Base-by-base conservation (phyloP, 2,329 filamentous ascomycete genomes). In the Clonostachys chloroleuca region DNA sequence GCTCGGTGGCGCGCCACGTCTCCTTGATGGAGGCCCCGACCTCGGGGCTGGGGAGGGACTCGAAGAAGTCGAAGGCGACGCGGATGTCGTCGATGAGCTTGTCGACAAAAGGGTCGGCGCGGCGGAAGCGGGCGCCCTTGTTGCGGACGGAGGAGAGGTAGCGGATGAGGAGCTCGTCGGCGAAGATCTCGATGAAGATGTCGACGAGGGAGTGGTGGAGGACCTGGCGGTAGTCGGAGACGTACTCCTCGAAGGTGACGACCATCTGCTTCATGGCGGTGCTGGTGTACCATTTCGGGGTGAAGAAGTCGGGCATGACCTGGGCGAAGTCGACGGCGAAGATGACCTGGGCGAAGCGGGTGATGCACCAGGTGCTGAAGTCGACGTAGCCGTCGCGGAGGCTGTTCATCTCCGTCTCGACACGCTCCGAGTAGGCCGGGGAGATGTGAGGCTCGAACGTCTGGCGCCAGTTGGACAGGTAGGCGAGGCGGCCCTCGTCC, bases 371-470 rank as follows among this genome's bases (percentile, higher is more conserved):
- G 6, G 92, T 96, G 58, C 89, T 90, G 49, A 96, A 81, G 70
- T 99, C 94, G 45, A 99, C 89, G 67, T 97, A 99, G 54, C 89
- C 90, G 66, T 96, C 90, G 43, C 88, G 86, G 39, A 97, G 79
- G 35, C 78, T 70, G 18, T 85, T 82, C 42, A 95, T 74, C 59
- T 96, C 91, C 34, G 75, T 71, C 34, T 84, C 81, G 43, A 87
- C 85, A 46, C 86, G 81, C 54, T 89, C 83, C 63, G 90, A 77
- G 67, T 95, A 96, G 51, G 84, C 82, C 18, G 87, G 81, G 43
- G 89, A 86, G 41, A 96, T 88, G 34, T 94, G 75, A 3, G 87
- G 78, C 61, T 89, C 87, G 61, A 95, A 87, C 59, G 94, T 89
- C 56, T 85, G 82, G 56, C 84, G 84, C 80, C 96, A 96, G 59